These are phyloP conservation scores for Rhamnella rubrinervis DNA, from an alignment of 331 rosid genomes.

Conservation along the genomic window DNA sequence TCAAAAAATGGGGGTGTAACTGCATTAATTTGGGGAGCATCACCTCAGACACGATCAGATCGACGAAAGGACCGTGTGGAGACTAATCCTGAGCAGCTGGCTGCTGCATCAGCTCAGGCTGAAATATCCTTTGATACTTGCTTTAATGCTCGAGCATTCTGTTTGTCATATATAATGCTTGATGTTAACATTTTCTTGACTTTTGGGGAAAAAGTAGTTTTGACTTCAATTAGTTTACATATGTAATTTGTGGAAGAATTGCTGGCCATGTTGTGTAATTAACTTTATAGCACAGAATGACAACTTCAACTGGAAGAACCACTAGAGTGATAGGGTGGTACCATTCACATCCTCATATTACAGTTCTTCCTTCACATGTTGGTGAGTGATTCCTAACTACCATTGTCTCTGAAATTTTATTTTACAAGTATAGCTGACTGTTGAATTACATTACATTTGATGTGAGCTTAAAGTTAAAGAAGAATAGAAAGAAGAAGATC, in stretches of 20 bases:
- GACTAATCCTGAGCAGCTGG: slow-evolving; percentile 94
- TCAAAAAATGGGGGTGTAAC: slow-evolving; percentile 70
- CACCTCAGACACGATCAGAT: slow-evolving; percentile 98
- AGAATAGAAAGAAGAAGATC: neutral
- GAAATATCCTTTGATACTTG: slow-evolving; percentile 65
- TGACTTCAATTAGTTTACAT: neutral
- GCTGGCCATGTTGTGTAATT: slow-evolving; percentile 37
- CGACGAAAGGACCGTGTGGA: slow-evolving; percentile 95
- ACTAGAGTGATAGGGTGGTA: slow-evolving; percentile 99
- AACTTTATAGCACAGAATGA: slow-evolving; percentile 74
- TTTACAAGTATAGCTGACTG: neutral
- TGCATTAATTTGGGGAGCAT: slow-evolving; percentile 97
- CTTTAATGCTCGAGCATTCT: slow-evolving; percentile 10
- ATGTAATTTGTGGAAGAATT: neutral
- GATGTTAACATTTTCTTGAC: neutral
- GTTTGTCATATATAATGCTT: neutral
- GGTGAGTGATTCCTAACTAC: slow-evolving; percentile 45
- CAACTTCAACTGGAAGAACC: slow-evolving; percentile 60
- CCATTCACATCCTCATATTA: slow-evolving; percentile 98
- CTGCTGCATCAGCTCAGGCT: slow-evolving; percentile 92
- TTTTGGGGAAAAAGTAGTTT: neutral
- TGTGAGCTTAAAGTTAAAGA: neutral
- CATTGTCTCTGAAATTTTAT: neutral
- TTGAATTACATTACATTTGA: neutral
- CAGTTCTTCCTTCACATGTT: slow-evolving; percentile 98